These are phyloP conservation scores for Codiaeum variegatum DNA, from an alignment of 441 rosid genomes.

Conservation along the genomic window DNA sequence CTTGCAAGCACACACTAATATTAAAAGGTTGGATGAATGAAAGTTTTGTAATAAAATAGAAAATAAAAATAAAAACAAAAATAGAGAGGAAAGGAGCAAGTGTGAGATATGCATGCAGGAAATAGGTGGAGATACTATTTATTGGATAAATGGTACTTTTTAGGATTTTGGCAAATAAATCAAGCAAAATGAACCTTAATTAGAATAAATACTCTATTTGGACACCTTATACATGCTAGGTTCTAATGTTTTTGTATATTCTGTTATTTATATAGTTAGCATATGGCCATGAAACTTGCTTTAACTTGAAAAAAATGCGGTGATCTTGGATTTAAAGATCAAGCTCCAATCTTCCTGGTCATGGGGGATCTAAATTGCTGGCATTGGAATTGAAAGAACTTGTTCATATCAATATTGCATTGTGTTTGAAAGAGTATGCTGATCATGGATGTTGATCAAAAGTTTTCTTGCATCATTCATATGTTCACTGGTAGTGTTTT, in stretches of 20 bases:
- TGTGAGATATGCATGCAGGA: too few relatives aligned
- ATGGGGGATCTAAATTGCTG: not conserved
- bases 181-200: too few relatives aligned
- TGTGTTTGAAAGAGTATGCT: not conserved
- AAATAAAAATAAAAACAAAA: too few relatives aligned
- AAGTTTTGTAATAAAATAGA: too few relatives aligned
- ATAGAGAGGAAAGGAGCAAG: too few relatives aligned
- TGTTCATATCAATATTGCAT: not conserved
- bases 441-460: not conserved
- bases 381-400: not conserved
- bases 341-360: not conserved
- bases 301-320: not conserved
- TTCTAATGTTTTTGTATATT: not conserved
- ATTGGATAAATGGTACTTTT: too few relatives aligned
- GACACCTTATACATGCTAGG: not conserved
- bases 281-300: not conserved
- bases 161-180: too few relatives aligned
- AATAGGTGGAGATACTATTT: too few relatives aligned
- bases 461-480: not conserved
- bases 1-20: too few relatives aligned
- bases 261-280: not conserved
- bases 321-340: not conserved
- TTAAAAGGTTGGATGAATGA: too few relatives aligned
- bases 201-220: too few relatives aligned
- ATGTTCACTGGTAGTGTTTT: too few relatives aligned